Base-by-base conservation (phyloP, 768 basidiomycete genomes). In the Tulasnella calospora region DNA sequence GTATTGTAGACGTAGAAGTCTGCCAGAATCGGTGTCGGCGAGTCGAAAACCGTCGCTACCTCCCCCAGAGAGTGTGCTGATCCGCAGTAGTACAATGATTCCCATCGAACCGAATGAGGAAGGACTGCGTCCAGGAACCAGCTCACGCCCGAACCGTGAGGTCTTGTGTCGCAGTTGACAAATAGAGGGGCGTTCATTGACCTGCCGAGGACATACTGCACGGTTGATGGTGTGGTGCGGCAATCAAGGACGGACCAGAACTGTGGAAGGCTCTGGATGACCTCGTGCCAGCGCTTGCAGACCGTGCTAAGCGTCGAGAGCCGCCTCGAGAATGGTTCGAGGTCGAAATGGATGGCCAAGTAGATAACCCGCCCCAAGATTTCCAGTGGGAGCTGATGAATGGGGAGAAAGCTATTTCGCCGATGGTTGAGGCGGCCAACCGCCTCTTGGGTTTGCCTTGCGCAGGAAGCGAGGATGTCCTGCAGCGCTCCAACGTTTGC, bases 191-290 rank as follows among this genome's bases (percentile, higher is more conserved):
- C 17, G 30, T 67, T 67, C 61, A 67, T 67, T 6, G 61, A 67
- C 61, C 61, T 67, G 61, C 27, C 27, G 61, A 67, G 61, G 30
- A 67, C 9, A 35, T 67, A 35, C 13, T 67, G 10, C 15, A 67
- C 61, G 17, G 61, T 67, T 35, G 61, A 7, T 9, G 61, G 30
- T 30, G 9, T 12, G 27, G 61, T 30, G 30, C 61, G 61, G 27
- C 61, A 67, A 17, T 67, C 61, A 6, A 67, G 61, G 61, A 67
- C 61, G 61, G 61, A 67, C 61, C 61, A 67, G 61, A 67, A 67
- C 12, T 35, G 61, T 27, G 61, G 61, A 30, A 27, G 8, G 61
- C 9, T 67, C 61, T 67, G 30, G 6, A 67, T 67, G 61, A 33
- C 61, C 33, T 5, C 27, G 13, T 67, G 7, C 61, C 61, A 67